These are phyloP conservation scores for Beta macrorhiza DNA, from an alignment of 179 eudicot genomes.

Conservation along the genomic window DNA sequence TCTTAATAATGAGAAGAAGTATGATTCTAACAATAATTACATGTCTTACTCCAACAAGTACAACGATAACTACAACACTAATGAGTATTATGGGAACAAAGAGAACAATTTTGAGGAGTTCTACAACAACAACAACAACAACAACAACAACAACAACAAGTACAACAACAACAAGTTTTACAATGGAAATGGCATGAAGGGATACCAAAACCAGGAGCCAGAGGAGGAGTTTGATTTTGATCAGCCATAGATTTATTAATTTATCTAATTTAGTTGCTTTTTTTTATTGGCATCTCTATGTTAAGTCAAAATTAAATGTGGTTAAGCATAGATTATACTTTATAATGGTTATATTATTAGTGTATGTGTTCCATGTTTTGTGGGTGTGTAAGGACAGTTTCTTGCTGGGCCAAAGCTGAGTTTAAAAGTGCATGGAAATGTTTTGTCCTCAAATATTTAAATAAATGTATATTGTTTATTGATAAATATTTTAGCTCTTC, in stretches of 20 bases:
- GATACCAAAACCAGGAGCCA: conserved; percentile 21
- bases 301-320: conserved; percentile 16
- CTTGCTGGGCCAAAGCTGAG: conserved; percentile 17
- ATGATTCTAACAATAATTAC: conserved; percentile 7
- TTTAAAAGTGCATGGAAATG: conserved; percentile 19
- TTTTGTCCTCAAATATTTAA: neutral
- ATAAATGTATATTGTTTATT: conserved; percentile 6
- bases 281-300: neutral
- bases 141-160: conserved; percentile 4
- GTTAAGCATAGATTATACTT: conserved; percentile 1
- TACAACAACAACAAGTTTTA: conserved; percentile 15
- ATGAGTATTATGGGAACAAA: conserved; percentile 2
- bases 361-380: conserved; percentile 26
- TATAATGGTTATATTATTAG: conserved; percentile 10
- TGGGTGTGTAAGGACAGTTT: conserved; percentile 15
- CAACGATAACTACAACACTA: conserved; percentile 16
- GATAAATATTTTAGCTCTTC: conserved; percentile 15
- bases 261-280: neutral
- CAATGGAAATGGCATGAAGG: conserved; percentile 16
- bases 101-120: neutral
- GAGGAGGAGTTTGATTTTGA: conserved; percentile 33
- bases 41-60: conserved; percentile 12
- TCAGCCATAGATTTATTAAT: conserved; percentile 24
- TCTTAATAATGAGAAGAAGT: conserved; percentile 23
- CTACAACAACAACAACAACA: conserved; percentile 19